Base-by-base conservation (phyloP, 139 green algal species). In the Volvox reticuliferus region DNA sequence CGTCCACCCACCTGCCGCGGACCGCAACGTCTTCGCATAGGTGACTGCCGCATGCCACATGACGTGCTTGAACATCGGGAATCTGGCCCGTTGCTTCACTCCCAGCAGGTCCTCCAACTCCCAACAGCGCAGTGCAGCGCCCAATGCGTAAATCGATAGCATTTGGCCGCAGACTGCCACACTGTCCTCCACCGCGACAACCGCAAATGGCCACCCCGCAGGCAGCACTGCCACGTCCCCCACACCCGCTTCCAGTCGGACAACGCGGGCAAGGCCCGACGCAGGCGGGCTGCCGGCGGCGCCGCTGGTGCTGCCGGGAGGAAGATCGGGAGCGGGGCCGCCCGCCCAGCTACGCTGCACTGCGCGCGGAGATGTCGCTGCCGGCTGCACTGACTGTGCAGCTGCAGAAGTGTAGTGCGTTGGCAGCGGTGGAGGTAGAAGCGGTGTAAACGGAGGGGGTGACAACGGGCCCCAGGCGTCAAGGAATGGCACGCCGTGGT, bases 61-160 rank as follows among this genome's bases (percentile, higher is more conserved):
- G 63, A 94, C 16, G 50, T 94, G 91, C 19, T 78, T 82, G 83
- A 94, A 94, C 73, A 83, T 55, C 61, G 91, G 91, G 88, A 92
- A 94, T 61, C 91, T 86, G 32, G 79, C 65, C 24, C 87, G 26
- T 30, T 92, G 89, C 55, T 89, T 89, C 62, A 91, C 79, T 55
- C 35, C 24, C 24, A 91, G 84, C 78, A 90, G 63, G 62, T 93
- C 85, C 85, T 91, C 85, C 44, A 93, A 9, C 91, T 93, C 91
- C 79, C 86, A 93, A 12, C 33, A 30, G 30, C 68, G 50, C 65
- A 93, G 77, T 61, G 79, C 50, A n/a, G 87, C 82, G 18, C 68
- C 80, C 76, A 92, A 50, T 32, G 30, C 88, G 77, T 92, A 68
- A n/a, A 30, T 1, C 63, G 71, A 73, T 67, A 94, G 82, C 71